phyloP scores from a whole-genome alignment of 306 rosid genomes.

The Quercus robur region DNA sequence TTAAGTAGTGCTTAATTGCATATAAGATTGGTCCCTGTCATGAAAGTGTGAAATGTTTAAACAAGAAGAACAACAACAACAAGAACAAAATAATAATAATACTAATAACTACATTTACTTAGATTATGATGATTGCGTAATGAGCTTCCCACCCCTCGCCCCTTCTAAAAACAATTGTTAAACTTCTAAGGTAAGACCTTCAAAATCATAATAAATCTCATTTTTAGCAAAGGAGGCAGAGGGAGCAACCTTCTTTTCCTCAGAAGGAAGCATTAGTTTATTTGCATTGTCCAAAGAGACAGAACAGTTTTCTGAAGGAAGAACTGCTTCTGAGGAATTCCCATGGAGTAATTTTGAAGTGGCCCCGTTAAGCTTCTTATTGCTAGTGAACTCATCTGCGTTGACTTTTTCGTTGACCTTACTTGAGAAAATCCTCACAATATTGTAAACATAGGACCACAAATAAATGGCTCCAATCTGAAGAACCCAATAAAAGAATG shows the following conservation, averaged over 20 bases:
- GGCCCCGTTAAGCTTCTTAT: constrained; percentile 21
- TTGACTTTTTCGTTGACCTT: constrained; percentile 10
- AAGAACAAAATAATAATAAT: background rate
- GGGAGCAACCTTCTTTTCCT: constrained; percentile 35
- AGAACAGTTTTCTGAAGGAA: constrained; percentile 13
- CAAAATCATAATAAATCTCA: background rate
- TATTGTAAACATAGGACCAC: constrained; percentile 84
- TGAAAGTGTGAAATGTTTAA: background rate
- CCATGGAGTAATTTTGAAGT: constrained; percentile 11
- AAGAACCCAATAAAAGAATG: constrained; percentile 7
- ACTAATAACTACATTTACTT: background rate
- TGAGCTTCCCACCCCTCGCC: too few species aligned
- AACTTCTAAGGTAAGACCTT: background rate
- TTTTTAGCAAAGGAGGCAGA: background rate
- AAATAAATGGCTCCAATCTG: constrained; percentile 67
- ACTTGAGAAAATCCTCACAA: constrained; percentile 60
- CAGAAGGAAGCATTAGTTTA: constrained; percentile 29
- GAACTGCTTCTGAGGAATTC: constrained; percentile 29
- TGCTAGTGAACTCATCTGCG: constrained; percentile 15
- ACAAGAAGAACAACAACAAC: background rate
- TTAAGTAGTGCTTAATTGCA: constrained; percentile 25
- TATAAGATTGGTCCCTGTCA: constrained; percentile 36
- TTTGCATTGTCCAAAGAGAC: constrained; percentile 27
- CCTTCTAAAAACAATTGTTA: background rate
- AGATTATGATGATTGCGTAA: too few species aligned